Base-by-base conservation (phyloP, 2,329 filamentous ascomycete species). In the Pseudocercospora cruenta region DNA sequence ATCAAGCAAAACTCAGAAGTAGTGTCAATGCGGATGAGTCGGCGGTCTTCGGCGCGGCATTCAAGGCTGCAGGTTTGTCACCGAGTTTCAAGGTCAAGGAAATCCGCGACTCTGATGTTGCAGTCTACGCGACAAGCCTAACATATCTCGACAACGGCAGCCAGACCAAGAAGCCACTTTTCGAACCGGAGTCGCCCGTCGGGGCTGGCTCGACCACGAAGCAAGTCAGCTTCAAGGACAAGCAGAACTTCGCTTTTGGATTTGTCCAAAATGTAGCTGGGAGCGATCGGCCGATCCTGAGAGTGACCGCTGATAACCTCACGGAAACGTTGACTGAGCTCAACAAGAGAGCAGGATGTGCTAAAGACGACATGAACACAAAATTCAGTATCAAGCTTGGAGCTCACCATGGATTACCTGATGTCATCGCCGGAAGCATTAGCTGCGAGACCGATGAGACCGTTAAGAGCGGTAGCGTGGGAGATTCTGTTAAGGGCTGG, bases 1-100 rank as follows among this genome's bases (percentile, higher is more conserved):
- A 85, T 19, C 80, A 88, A 7, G 88, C 91, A 60, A 97, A 96
- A 83, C 85, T 99, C 66, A 90, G 93, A 70, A 91, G 90, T 75
- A 99, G 96, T 74, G 95, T 99, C 76, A 99, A 99, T 81, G 91
- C 94, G 10, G 95, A 99, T 75, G 95, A 99, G 81, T 91, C 95
- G 24, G 95, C 95, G 59, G 95, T 96, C 9, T 96, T 98, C 78
- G 95, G 95, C 73, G 94, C 95, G 63, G 94, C 91, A 28, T 98
- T 99, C 85, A 92, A 94, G 76, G 95, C 92, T 59, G 95, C 95
- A 60, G 89, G 92, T 72, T 85, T 99, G 65, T 97, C 93, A 80
- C 93, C 94, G 47, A 94, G 91, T 78, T 99, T 99, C 88, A 90
- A 93, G 68, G 95, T 99, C 77, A 99, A 98, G 85, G 95, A 98